Evolutionary conservation across 2,329 filamentous ascomycete species (phyloP), one percentile per base, ranked within the genome.

Genomic region (Penicillium sp.): DNA sequence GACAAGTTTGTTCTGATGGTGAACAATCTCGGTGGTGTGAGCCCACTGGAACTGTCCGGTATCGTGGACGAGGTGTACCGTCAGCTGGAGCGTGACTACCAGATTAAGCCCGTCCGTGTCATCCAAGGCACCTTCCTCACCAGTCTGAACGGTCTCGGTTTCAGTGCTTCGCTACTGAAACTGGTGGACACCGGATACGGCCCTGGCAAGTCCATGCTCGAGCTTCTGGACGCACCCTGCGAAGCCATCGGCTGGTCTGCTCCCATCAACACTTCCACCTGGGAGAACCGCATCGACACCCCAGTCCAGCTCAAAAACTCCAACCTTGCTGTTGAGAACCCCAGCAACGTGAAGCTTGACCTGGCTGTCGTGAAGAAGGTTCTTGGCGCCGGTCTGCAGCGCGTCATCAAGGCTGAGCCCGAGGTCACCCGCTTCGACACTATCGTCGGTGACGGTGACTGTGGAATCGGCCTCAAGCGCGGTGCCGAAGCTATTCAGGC

Each of bases 371-470:
- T 75, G 15, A 75, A 72, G 46, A 73, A 69, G 35, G 71, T 69
- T 15, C 67, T 83, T 27, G 69, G 64, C 27, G 65, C 68, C 20
- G 81, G 71, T 12, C 68, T 84, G 5, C 62, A 79, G 27, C 68
- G 70, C 37, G 58, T 84, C 20, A 82, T 84, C 48, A 68, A 63
- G 3, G 78, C 77, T 2, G 82, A 85, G 54, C 73, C 78, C 6
- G 73, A 80, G 28, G 69, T 85, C 37, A 85, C 82, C 8, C 74
- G 68, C 37, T 85, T 75, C 56, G 82, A 85, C 56, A 93, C 86
- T 0, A 78, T 92, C 9, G 86, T 94, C 15, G 88, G 88, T 28
- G 88, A 95, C 57, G 88, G 88, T 31, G 88, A 95, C 64, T 95
- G 88, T 56, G 88, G 88, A 7, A 85, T 87, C 41, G 86, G 86